Evolutionary conservation across 768 basidiomycete species (phyloP), one percentile per base, ranked within the genome.

Genomic region (Calocera viscosa): DNA sequence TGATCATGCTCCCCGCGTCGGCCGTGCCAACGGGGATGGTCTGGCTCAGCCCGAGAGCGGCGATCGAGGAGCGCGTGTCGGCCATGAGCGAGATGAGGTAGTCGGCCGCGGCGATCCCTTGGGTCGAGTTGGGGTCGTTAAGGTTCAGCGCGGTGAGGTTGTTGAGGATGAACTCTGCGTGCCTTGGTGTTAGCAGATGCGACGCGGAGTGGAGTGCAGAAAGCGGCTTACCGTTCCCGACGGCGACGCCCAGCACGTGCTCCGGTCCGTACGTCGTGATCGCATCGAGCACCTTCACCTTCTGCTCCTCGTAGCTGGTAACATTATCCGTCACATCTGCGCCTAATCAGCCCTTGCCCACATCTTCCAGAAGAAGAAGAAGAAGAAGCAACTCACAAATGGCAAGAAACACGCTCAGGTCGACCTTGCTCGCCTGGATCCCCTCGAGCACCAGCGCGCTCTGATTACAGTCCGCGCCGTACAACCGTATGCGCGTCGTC

Each of bases 1-100:
- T 92, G 79, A 94, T 90, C 77, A 85, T 89, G 67, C 84, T 84
- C 24, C 93, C 94, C 12, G 94, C 93, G 72, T 96, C 94, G 14
- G 90, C 81, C 17, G 82, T 89, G 33, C 92, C 91, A 22, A 95
- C 84, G 0, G 82, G 81, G 26, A 94, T 80, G 17, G 73, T 79
- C 74, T 89, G 84, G 67, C 72, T 73, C 32, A 94, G 11, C 75
- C 77, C 32, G 70, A n/a, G 30, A 77, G 66, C 72, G 83, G 85
- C 80, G 67, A 68, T 72, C 69, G 75, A 66, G 76, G 72, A 38
- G 11, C 82, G 79, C 17, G 88, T 88, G 74, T 89, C 86, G 2
- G 81, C 73, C 68, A 97, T 91, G 72, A 85, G 82, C 2, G 77
- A 71, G 67, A 87, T 81, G 40, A 92, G 81, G 26, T 85, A 77